Evolutionary conservation across 2,329 filamentous ascomycete genomes (phyloP), one percentile per base, ranked within the genome.

Genomic region (Botryosphaeria dothidea): DNA sequence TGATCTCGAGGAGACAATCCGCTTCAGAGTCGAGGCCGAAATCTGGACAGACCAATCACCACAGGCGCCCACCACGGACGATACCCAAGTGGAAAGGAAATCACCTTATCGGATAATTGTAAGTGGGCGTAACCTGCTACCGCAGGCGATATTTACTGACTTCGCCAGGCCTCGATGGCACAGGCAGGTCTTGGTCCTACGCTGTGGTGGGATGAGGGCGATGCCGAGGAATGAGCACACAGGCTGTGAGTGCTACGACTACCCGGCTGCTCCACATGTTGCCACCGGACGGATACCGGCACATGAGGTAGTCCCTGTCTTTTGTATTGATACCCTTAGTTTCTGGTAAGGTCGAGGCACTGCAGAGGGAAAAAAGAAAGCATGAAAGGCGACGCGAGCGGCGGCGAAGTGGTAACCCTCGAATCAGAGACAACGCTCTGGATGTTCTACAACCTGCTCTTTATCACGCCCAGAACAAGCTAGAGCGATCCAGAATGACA

Each of bases 11-110:
- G 95, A 98, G 80, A 88, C 90, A 71, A 93, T 97, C 29, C 87
- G 94, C 45, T 91, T 98, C 72, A 86, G 92, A 23, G 89, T 98
- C 45, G 88, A 96, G 70, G 86, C 90, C 58, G 95, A 99, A 79
- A 87, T 92, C 69, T 99, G 95, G 93, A 87, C 92, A 67, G 94
- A 98, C 75, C 90, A 96, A 77, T 89, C 91, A 0, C 94, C 94
- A 0, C 88, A 96, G 79, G 86, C 89, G 46, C 90, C 92, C 0
- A 85, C 86, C 65, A 88, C 89, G 60, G 86, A 90, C 38, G 78
- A 82, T 3, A 85, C 90, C 68, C 83, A 86, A 15, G 85, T 85
- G 43, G 84, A 88, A 62, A 87, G 88, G 70, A 85, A 84, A 67
- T 88, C 91, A 4, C 90, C 91, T 0, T 95, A 92, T 80, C 84